phyloP scores from a whole-genome alignment of 2,329 filamentous ascomycete genomes.

The Didymella keratinophila region DNA sequence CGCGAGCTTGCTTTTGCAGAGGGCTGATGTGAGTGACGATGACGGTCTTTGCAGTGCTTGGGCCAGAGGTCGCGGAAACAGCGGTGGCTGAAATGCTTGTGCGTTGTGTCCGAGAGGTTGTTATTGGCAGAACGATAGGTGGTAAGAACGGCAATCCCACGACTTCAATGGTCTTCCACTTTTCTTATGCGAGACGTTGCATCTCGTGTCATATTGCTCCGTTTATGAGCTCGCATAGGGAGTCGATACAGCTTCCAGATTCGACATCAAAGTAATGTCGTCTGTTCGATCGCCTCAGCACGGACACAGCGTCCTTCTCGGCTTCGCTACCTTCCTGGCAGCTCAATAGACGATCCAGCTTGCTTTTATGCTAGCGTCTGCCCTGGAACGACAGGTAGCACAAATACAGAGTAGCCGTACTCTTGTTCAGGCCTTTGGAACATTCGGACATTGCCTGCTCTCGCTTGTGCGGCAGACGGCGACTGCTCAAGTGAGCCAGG shows the following conservation, averaged over 20 bases:
- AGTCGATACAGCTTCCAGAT: conserved; percentile 37
- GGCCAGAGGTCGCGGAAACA: conserved; percentile 48
- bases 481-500: conserved; percentile 1
- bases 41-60: conserved; percentile 44
- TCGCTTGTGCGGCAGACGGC: conserved; percentile 8
- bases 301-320: conserved; percentile 38
- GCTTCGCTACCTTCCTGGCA: conserved; percentile 31
- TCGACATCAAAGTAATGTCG: conserved; percentile 41
- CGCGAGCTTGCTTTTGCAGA: conserved; percentile 48
- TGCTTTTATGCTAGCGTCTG: conserved; percentile 35
- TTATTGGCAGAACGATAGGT: conserved; percentile 42
- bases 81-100: conserved; percentile 52
- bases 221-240: conserved; percentile 34
- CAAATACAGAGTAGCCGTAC: conserved; percentile 31
- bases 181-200: conserved; percentile 41
- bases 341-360: conserved; percentile 27
- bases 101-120: conserved; percentile 43
- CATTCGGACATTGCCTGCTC: conserved; percentile 6
- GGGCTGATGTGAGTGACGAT: conserved; percentile 49
- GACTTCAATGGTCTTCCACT: conserved; percentile 38
- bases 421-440: conserved; percentile 10
- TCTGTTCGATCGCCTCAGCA: conserved; percentile 40
- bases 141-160: conserved; percentile 39
- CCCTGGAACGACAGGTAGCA: conserved; percentile 33
- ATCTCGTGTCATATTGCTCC: conserved; percentile 44